Base-by-base conservation (phyloP, 164 flowering plant species). In the Stephania yunnanensis region DNA sequence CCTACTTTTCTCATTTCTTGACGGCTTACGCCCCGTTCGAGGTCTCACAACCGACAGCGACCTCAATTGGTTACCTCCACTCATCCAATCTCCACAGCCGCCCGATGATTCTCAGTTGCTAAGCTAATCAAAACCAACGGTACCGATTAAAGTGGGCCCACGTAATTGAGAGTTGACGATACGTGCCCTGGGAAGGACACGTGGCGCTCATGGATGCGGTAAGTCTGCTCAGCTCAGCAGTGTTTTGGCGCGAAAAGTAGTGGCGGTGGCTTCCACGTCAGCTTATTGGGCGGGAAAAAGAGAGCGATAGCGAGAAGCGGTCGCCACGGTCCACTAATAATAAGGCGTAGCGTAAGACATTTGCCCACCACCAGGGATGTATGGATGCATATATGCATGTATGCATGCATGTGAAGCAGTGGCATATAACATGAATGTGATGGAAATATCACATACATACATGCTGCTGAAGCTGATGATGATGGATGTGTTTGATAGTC, bases 281-380 rank as follows among this genome's bases (percentile, higher is more conserved):
- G 71, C 71, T 2, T 6, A 4, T 9, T 69, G 42, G 71, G 71
- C 71, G 71, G 71, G 71, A 69, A 69, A 69, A 15, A n/a, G 22
- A 68, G 6, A 25, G 25, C 25, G 25, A 25, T 25, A 25, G 25
- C 0, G 25, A 46, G 64, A 4, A 4, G 64, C n/a, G 52, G 52
- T 70, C 71, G n/a, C 46, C 46, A 0, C 71, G 30, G 71, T 70
- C 71, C 71, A 70, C 71, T 70, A 55, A 70, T 36, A 36, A 36
- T 36, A 36, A 36, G 50, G 8, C 30, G 71, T 70, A 45, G 71
- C 71, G 52, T 70, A 70, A 45, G 13, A 17, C 71, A 50, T 70
- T 70, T 19, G 13, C 1, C 17, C 50, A 13, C 45, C 10, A 7
- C 52, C 17, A 48, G 2, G 53, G 4, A 8, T 8, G 11, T 12